phyloP scores from a whole-genome alignment of 345 rosid genomes.

The Pugionium dolabratum region DNA sequence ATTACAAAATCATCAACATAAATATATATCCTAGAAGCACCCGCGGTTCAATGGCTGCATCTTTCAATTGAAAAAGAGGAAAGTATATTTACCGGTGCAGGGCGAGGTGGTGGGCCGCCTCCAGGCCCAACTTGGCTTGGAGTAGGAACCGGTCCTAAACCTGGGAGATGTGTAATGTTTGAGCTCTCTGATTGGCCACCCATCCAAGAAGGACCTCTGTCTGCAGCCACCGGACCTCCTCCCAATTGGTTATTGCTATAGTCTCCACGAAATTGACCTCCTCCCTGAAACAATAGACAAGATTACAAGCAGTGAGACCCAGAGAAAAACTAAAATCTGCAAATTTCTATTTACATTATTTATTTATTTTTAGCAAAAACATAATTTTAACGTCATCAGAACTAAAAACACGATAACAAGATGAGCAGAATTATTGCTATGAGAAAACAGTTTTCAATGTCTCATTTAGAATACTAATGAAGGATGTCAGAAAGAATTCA shows the following conservation, averaged over 20 bases:
- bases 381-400: not conserved
- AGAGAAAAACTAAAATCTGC: constrained; percentile 1
- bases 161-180: constrained; percentile 53
- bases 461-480: not conserved
- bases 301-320: constrained; percentile 18
- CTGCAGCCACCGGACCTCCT: constrained; percentile 58
- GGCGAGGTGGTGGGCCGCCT: constrained; percentile 62
- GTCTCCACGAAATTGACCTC: constrained; percentile 60
- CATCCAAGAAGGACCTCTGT: constrained; percentile 83
- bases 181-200: constrained; percentile 66
- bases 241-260: constrained; percentile 57
- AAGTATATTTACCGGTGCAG: constrained; percentile 55
- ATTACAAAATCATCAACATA: not conserved
- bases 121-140: constrained; percentile 60
- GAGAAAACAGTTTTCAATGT: not conserved
- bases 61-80: constrained; percentile 4
- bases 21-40: not conserved
- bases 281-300: constrained; percentile 51
- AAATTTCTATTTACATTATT: not conserved
- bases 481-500: not conserved
- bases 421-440: not conserved
- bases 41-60: constrained; percentile 4
- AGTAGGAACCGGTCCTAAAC: constrained; percentile 50
- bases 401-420: not conserved
- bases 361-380: constrained; percentile 10